Evolutionary conservation across 208 protist genomes (phyloP).

Genomic region (Trypanosoma cruzi): DNA sequence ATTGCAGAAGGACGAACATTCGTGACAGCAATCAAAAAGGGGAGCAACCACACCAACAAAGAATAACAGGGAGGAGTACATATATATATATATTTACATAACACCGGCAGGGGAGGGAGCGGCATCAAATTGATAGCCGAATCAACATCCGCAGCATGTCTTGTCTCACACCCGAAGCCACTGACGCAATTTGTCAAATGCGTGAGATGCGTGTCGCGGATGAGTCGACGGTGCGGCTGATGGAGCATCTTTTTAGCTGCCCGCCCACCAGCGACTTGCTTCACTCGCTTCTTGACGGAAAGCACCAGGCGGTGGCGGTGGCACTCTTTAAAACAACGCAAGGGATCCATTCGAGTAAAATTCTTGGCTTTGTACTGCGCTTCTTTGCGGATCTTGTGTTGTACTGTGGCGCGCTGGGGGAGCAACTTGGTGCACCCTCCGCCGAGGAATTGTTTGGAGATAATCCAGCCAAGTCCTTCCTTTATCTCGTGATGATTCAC

Average conservation of each 20-base stretch:
- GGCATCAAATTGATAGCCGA: neutral
- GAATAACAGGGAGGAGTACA: neutral
- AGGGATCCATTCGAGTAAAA: constrained; percentile 41
- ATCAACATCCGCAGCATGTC: constrained; percentile 41
- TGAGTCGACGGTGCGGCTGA: constrained; percentile 50
- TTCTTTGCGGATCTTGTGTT: constrained; percentile 81
- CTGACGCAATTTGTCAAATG: constrained; percentile 64
- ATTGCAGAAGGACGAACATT: neutral
- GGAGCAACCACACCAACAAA: neutral
- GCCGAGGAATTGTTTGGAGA: constrained; percentile 48
- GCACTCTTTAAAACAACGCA: constrained; percentile 57
- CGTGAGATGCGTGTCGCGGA: constrained; percentile 69
- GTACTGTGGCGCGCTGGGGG: constrained; percentile 38
- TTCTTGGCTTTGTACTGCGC: constrained; percentile 73
- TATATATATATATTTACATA: constrained; percentile 1
- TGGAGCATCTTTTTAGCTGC: constrained; percentile 84
- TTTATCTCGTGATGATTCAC: constrained; percentile 49
- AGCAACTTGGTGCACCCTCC: constrained; percentile 50
- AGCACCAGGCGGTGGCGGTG: constrained; percentile 52
- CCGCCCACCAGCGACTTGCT: constrained; percentile 57
- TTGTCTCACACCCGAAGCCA: constrained; percentile 59
- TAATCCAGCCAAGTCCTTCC: constrained; percentile 50
- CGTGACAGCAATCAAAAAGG: neutral
- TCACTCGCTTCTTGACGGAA: constrained; percentile 52
- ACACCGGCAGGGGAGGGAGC: neutral